Base-by-base conservation (phyloP, 2,329 filamentous ascomycete species). In the Orbilia javanica region DNA sequence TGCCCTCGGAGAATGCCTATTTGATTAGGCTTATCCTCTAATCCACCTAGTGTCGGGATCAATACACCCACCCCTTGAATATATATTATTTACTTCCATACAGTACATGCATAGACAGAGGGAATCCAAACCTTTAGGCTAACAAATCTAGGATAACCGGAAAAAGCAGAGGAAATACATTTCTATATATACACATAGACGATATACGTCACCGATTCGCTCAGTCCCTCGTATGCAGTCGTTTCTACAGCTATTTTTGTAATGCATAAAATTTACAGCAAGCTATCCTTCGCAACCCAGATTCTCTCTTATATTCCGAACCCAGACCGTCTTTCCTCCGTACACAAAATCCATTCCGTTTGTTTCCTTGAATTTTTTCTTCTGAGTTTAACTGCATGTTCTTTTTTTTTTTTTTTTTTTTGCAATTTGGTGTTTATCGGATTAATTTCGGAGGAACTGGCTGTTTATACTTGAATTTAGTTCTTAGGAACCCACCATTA, bases 1-100 rank as follows among this genome's bases (percentile, higher is more conserved):
- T 4, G 60, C 68, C 27, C 20, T 67, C 10, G 74, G 66, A 20
- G 74, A 78, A 44, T 78, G 67, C n/a, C 31, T 78, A 22, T 72
- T 78, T 39, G 74, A 72, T 13, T 78, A 72, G 44, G 25, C 36
- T 8, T n/a, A 3, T n/a, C 20, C 3, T 20, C 53, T 5, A 11
- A 36, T 34, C 25, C 15, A 20, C 20, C n/a, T n/a, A n/a, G n/a
- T n/a, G n/a, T n/a, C n/a, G n/a, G n/a, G n/a, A n/a, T n/a, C n/a
- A n/a, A n/a, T n/a, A n/a, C n/a, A n/a, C n/a, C n/a, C n/a, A n/a
- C n/a, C n/a, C n/a, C n/a, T n/a, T n/a, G n/a, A n/a, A 11, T 5
- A 39, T 42, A 22, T 15, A 4, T 39, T 4, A 36, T 57, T 34
- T 22, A 3, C 6, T 10, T 22, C 22, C 29, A 34, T 11, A 57